phyloP scores from a whole-genome alignment of 2,329 filamentous ascomycete species.

The Colletotrichum ledebouriae region DNA sequence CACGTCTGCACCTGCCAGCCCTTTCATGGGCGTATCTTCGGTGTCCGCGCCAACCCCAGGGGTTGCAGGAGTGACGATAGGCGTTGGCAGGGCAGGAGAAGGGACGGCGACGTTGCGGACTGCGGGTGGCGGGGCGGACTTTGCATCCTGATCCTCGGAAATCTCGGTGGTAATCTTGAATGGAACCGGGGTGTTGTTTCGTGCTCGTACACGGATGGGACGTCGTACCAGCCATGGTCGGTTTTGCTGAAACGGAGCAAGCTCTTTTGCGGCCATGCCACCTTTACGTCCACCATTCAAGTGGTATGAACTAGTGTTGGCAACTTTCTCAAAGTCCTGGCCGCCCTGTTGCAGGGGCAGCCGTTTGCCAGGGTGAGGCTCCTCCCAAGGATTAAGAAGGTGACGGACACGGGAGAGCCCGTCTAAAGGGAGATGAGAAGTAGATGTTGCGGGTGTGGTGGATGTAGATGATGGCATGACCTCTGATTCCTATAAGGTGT shows the following conservation, averaged over 20 bases:
- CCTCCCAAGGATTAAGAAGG: constrained; percentile 54
- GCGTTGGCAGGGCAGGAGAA: not conserved
- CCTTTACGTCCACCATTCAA: constrained; percentile 47
- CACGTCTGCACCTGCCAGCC: not conserved
- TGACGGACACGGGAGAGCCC: constrained; percentile 42
- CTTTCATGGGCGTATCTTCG: not conserved
- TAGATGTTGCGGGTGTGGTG: constrained; percentile 48
- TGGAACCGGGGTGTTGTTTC: constrained; percentile 47
- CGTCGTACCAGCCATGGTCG: constrained; percentile 45
- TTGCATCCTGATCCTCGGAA: constrained; percentile 22
- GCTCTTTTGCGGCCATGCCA: constrained; percentile 65
- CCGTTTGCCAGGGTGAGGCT: constrained; percentile 61
- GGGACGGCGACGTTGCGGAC: constrained; percentile 29
- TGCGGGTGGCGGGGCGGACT: constrained; percentile 42
- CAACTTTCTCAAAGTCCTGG: constrained; percentile 43
- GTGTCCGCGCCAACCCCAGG: not conserved
- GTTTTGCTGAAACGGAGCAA: constrained; percentile 46
- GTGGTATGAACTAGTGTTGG: constrained; percentile 27
- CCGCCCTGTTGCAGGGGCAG: constrained; percentile 50
- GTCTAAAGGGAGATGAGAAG: constrained; percentile 43
- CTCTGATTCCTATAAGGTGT: constrained; percentile 70
- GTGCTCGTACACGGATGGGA: constrained; percentile 46
- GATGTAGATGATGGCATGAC: constrained; percentile 64
- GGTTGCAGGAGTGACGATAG: not conserved
- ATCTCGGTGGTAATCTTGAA: constrained; percentile 50